Conservation (phyloP, 305 asterid species). For the Solanum chacoense region DNA sequence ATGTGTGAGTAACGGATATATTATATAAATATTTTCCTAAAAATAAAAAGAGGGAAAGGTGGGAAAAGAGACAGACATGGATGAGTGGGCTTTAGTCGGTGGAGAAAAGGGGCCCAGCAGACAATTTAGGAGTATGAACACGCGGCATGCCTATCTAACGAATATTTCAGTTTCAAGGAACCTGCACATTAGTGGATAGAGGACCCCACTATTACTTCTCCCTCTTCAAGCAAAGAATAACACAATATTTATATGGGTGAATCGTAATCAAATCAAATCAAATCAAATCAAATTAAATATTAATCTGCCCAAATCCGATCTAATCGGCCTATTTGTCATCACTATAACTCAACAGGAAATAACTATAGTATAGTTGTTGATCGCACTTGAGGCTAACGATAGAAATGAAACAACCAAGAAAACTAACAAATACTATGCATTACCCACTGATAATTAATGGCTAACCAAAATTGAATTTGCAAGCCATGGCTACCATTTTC, state of each 20-base stretch:
- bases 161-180: slow-evolving; percentile 4
- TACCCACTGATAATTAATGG: background rate
- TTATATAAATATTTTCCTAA: background rate
- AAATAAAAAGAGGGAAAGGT: background rate
- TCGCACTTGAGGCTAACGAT: background rate
- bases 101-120: background rate
- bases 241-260: background rate
- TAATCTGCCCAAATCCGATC: background rate
- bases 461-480: background rate
- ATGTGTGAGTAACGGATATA: background rate
- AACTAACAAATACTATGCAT: background rate
- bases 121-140: background rate
- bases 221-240: background rate
- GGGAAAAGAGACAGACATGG: background rate
- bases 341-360: background rate
- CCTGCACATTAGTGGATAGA: background rate
- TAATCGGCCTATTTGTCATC: background rate
- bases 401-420: background rate
- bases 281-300: background rate
- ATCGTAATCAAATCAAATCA: background rate
- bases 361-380: background rate
- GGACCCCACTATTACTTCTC: background rate
- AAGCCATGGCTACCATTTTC: background rate
- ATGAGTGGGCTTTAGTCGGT: background rate
- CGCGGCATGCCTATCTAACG: background rate